Percentiles rank a stretch among this genome's conserved stretches.
Conservation (phyloP, 768 basidiomycete species). For the Lactarius vividus region DNA sequence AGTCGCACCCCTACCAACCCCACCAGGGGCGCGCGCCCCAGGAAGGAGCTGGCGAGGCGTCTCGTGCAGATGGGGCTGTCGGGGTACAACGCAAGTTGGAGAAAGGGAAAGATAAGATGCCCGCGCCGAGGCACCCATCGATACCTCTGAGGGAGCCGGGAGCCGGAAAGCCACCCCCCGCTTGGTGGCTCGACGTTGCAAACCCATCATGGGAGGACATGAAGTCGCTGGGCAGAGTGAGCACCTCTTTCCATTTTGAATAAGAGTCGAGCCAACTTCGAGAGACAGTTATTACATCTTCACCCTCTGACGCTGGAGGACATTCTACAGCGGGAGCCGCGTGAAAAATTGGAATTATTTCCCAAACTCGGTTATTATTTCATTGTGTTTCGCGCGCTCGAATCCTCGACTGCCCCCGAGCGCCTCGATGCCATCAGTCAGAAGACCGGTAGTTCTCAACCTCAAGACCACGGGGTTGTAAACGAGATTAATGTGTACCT, state of each 20-base stretch:
- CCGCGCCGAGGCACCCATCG: not conserved
- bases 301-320: constrained; percentile 94
- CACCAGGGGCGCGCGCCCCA: not conserved
- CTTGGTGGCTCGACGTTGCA: constrained; percentile 91
- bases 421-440: constrained; percentile 36
- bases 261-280: not conserved
- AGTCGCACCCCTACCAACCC: not conserved
- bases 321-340: constrained; percentile 84
- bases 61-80: not conserved
- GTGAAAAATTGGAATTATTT: constrained; percentile 89
- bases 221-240: constrained; percentile 77
- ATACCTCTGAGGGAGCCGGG: constrained; percentile 18
- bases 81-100: constrained; percentile 15
- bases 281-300: constrained; percentile 67
- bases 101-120: constrained; percentile 50
- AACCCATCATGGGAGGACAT: constrained; percentile 88
- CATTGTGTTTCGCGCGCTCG: constrained; percentile 80
- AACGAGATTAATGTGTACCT: constrained; percentile 87
- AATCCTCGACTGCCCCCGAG: constrained; percentile 48
- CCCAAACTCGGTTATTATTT: constrained; percentile 90
- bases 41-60: not conserved
- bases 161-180: constrained; percentile 39
- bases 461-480: constrained; percentile 44
- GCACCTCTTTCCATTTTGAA: constrained; percentile 18
- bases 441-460: constrained; percentile 25